Base-by-base conservation (phyloP, 2,329 filamentous ascomycete genomes). In the Beauveria caledonica region DNA sequence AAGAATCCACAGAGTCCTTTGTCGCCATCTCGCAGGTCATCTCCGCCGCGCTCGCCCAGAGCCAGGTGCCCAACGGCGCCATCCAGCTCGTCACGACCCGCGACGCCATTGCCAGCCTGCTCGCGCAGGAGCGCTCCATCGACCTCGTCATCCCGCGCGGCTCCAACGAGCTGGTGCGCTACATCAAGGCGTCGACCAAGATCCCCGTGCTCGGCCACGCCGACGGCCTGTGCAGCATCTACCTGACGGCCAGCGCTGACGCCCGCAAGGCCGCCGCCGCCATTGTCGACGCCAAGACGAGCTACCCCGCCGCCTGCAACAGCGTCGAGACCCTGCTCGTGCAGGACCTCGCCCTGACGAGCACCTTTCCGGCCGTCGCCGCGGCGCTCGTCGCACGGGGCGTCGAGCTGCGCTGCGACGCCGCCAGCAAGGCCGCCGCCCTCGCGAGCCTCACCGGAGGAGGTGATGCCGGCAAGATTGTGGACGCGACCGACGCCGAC, bases 141-240 rank as follows among this genome's bases (percentile, higher is more conserved):
- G 94, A 99, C 72, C 86, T 99, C 29, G 94, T 96, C 65, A 96
- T 99, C 67, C 94, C 94, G 2, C 83, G 94, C 44, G 92, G 92
- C 53, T 90, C 88, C 59, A 96, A 96, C 74, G 91, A 96, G 58
- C 84, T 97, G 9, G 92, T 97, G 45, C 83, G 89, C 61, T 90
- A 90, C 74, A 91, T 97, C 74, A 97, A 97, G 75, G 83, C 86
- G 49, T 88, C 88, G 64, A 97, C 94, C 57, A 90, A 90, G 70
- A 97, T 99, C 67, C 94, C 94, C 1, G 94, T 99, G 1, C 85
- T 99, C 25, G 94, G 94, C 63, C 94, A 99, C 72, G 94, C 94
- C 25, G 94, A 99, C 72, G 94, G 94, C 40, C 82, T 97, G 61
- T 99, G 94, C 77, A 84, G 86, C 63, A 85, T 91, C 64, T 99